Evolutionary conservation across 2,329 filamentous ascomycete genomes (phyloP).

Genomic region (Gremmenia infestans): DNA sequence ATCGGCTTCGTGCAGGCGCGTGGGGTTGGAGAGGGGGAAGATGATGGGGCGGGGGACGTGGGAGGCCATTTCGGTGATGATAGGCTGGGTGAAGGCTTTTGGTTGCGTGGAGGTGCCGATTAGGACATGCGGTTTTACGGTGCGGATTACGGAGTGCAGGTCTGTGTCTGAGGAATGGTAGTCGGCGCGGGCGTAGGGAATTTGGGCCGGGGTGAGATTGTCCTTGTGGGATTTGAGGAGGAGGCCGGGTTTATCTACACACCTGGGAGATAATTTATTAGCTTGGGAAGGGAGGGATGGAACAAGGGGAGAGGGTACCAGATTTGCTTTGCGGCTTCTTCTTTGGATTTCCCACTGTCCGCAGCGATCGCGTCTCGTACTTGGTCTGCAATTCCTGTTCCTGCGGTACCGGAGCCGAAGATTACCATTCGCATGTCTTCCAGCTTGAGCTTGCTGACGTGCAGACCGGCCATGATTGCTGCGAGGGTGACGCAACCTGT

Average conservation of each 20-base stretch:
- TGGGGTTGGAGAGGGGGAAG: slow-evolving; percentile 82
- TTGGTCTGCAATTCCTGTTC: slow-evolving; percentile 82
- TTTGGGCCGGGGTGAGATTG: slow-evolving; percentile 61
- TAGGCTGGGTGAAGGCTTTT: slow-evolving; percentile 66
- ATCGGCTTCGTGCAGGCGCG: slow-evolving; percentile 73
- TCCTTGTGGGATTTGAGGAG: slow-evolving; percentile 59
- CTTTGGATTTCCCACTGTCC: slow-evolving; percentile 58
- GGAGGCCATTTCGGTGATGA: slow-evolving; percentile 70
- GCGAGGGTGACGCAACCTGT: slow-evolving; percentile 85
- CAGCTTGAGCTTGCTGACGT: slow-evolving; percentile 62
- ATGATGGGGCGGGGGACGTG: slow-evolving; percentile 70
- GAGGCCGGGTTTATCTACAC: slow-evolving; percentile 77
- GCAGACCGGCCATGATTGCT: slow-evolving; percentile 70
- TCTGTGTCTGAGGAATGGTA: slow-evolving; percentile 53
- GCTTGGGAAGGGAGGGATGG: not conserved
- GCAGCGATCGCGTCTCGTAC: slow-evolving; percentile 73
- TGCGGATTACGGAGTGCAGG: slow-evolving; percentile 62
- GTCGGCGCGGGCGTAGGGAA: slow-evolving; percentile 53
- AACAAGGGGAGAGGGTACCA: slow-evolving; percentile 47
- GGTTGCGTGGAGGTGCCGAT: slow-evolving; percentile 81
- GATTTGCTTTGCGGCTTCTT: slow-evolving; percentile 75
- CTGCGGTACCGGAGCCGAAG: slow-evolving; percentile 78
- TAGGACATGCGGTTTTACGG: slow-evolving; percentile 73
- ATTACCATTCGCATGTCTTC: slow-evolving; percentile 66
- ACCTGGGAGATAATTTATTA: slow-evolving; percentile 42